Base-by-base conservation (phyloP, 164 flowering plant genomes). In the Annona squamosa region DNA sequence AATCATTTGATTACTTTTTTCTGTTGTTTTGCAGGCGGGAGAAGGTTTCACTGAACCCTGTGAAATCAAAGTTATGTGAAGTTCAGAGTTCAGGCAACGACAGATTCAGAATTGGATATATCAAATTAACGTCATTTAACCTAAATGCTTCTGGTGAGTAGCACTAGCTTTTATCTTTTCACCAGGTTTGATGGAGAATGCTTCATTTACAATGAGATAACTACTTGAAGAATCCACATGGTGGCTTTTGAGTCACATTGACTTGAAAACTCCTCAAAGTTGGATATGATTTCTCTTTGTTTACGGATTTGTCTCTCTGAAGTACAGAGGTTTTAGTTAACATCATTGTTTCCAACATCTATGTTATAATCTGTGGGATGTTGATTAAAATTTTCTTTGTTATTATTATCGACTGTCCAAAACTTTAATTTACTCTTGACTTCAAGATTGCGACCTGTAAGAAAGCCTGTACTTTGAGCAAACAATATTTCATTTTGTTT, bases 71-170 rank as follows among this genome's bases (percentile, higher is more conserved):
- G 78, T 67, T 91, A 71, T 95, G 98, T 79, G 84, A 86, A 78
- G 70, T 87, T 48, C 83, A 89, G 69, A 84, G 89, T 75, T 71
- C 72, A 41, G 97, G 87, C 56, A 88, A 88, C 61, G 91, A 86
- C 73, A 79, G 83, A 43, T 85, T 89, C 2, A 86, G 79, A 76
- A 85, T 95, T 80, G 99, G 99, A 68, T 95, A 95, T 77, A 95
- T 95, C 83, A 95, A 93, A 80, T 78, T 95, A 68, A 81, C 97
- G 70, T 71, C 98, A 73, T 93, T 95, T 84, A 92, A 86, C 77
- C 93, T 87, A 85, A 91, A 91, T 83, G 92, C 99, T 80, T 89
- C 98, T 45, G 84, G 96, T 90, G 79, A 79, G 86, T 76, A 44
- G n/a, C 42, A n/a, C 37, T 57, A 10, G 46, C 73, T 63, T 7